These are phyloP conservation scores for Aureobasidium sp. DNA, from an alignment of 2,329 filamentous ascomycete species.

Conservation along the genomic window DNA sequence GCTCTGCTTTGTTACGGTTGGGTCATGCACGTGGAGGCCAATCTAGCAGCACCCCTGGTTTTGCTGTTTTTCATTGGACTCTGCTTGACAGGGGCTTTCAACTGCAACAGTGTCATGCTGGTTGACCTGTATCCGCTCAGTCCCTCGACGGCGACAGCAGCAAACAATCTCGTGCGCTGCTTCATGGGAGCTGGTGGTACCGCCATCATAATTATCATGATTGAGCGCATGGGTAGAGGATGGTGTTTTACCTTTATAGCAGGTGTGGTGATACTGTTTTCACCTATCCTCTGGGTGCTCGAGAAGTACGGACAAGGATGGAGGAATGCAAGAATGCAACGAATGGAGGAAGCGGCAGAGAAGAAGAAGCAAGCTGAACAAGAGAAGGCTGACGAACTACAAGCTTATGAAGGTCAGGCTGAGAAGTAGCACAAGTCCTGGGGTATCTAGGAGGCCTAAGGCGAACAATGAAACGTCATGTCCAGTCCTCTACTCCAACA, in stretches of 20 bases:
- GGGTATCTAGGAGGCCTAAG: not conserved
- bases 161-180: conserved; percentile 29
- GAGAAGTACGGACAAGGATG: conserved; percentile 35
- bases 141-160: conserved; percentile 35
- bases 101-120: conserved; percentile 34
- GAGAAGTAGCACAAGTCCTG: not conserved
- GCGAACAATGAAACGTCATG: not conserved
- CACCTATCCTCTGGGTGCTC: conserved; percentile 35
- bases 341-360: conserved; percentile 20
- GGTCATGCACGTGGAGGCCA: conserved; percentile 30
- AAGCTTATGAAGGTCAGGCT: not conserved
- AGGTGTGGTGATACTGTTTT: conserved; percentile 30
- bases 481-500: not conserved
- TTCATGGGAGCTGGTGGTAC: conserved; percentile 30
- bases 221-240: conserved; percentile 34
- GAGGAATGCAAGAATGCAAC: conserved; percentile 34
- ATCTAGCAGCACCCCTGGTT: conserved; percentile 34
- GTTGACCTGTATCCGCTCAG: conserved; percentile 35
- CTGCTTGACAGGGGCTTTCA: conserved; percentile 52
- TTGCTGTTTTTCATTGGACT: conserved; percentile 47
- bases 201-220: conserved; percentile 34
- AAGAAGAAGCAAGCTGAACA: conserved; percentile 13
- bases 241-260: conserved; percentile 42
- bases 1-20: conserved; percentile 35
- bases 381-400: not conserved